These are phyloP conservation scores for Taphrina flavorubra DNA, from an alignment of 1,139 yeast genomes.

Conservation along the genomic window DNA sequence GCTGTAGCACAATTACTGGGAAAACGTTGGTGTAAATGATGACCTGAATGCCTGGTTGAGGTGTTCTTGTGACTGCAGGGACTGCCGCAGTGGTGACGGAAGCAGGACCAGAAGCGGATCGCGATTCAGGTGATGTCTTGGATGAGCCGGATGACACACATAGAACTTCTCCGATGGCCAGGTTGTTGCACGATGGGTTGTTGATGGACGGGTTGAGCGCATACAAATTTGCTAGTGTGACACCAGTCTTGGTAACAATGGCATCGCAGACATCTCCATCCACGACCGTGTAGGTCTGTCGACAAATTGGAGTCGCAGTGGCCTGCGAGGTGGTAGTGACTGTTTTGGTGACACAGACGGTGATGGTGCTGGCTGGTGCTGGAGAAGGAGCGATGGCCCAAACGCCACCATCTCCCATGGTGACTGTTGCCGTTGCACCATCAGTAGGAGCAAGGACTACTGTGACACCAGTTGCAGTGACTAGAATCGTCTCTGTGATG, in stretches of 20 bases:
- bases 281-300: conserved; percentile 10
- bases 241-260: conserved; percentile 11
- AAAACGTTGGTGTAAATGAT: conserved; percentile 11
- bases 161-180: conserved; percentile 18
- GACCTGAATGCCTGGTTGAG: background rate
- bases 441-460: conserved; percentile 16
- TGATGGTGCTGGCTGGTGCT: conserved; percentile 32
- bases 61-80: background rate
- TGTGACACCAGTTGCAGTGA: conserved; percentile 18
- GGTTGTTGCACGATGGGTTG: conserved; percentile 29
- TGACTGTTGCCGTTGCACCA: conserved; percentile 24
- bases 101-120: background rate
- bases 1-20: conserved; percentile 24
- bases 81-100: background rate
- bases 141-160: conserved; percentile 16
- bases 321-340: conserved; percentile 8
- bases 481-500: conserved; percentile 19
- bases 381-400: conserved; percentile 16
- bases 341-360: conserved; percentile 24
- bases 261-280: conserved; percentile 17
- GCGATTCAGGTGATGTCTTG: background rate
- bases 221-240: conserved; percentile 16
- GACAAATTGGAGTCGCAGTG: conserved; percentile 8
- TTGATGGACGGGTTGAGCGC: conserved; percentile 31
- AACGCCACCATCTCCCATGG: conserved; percentile 7